Evolutionary conservation across 345 rosid genomes (phyloP), one percentile per base, ranked within the genome.

Genomic region (Alliaria petiolata): DNA sequence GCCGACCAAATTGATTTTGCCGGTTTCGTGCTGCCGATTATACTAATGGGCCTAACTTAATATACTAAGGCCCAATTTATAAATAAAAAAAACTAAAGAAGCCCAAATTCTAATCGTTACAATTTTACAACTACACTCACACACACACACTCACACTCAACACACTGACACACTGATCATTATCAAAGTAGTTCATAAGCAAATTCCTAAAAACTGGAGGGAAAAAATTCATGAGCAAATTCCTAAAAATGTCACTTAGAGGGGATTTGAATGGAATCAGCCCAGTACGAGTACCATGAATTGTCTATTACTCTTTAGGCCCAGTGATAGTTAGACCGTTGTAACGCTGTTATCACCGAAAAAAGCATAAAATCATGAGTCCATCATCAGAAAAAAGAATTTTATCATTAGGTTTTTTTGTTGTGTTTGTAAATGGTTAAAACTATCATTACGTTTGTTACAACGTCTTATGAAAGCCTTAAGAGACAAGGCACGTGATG

Each of bases 401-500:
- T 39, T 25, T 36, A 65, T 65, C 28, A 65, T 65, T 15, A 51
- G 47, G 36, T 51, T 22, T 30, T 25, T 28, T 25, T 25, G 15
- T 11, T 25, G 22, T 22, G 34, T 50, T n/a, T 35, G 58, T 22
- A n/a, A 10, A 65, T 65, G 38, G 70, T 51, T 38, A 25, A 26
- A 36, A 50, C 30, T 70, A 61, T 70, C 43, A 70, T 70, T 61
- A 42, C 61, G 61, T 60, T 70, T 61, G 68, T 30, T 49, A 50
- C 42, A 38, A 69, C n/a, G 57, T 47, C 34, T 44, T 34, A 20
- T 13, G 36, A 31, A 31, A 67, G 65, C 11, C 64, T 46, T 19
- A 34, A n/a, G 34, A 20, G 55, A 45, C 72, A 10, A 35, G 30
- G 15, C 28, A 49, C 34, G 12, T 60, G 67, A 60, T 39, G 61